These are phyloP conservation scores for Limnomonas spitsbergensis DNA, from an alignment of 139 green algal genomes.

Conservation along the genomic window DNA sequence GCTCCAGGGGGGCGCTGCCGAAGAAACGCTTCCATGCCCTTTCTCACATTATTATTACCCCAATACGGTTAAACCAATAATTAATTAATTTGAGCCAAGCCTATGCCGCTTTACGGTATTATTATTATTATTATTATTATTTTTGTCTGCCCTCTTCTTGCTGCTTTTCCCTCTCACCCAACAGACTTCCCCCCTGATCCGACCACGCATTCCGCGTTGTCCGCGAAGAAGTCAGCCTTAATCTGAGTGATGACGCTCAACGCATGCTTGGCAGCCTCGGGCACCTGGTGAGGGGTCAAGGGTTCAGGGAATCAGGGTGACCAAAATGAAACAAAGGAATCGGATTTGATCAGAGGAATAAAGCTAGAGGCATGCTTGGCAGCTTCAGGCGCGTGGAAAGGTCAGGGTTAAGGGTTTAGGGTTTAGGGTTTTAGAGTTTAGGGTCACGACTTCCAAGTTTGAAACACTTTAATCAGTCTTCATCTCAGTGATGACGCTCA, in stretches of 20 bases:
- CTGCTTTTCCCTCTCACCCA: constrained; percentile 59
- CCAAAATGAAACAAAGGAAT: no score
- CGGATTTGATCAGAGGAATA: constrained; percentile 54
- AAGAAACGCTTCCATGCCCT: no score
- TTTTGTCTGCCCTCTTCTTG: no score
- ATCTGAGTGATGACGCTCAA: constrained; percentile 71
- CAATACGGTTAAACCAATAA: no score
- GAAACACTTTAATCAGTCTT: constrained; percentile 46
- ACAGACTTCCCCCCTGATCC: constrained; percentile 88
- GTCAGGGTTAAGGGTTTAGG: no score
- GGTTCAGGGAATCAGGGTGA: not conserved
- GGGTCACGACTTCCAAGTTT: constrained; percentile 62
- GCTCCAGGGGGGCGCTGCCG: no score
- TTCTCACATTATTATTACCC: no score
- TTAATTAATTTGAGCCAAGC: no score
- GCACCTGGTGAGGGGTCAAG: constrained; percentile 17
- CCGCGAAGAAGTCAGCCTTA: constrained; percentile 47
- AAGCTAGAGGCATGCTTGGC: constrained; percentile 56
- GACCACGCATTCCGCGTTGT: constrained; percentile 62
- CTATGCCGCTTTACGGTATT: no score
- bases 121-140: no score
- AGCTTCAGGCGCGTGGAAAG: constrained; percentile 23
- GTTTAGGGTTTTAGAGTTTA: no score
- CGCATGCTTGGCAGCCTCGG: constrained; percentile 33
- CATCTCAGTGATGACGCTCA: constrained; percentile 70